Evolutionary conservation across 2,329 filamentous ascomycete species (phyloP).

Genomic region (Didymella glomerata): DNA sequence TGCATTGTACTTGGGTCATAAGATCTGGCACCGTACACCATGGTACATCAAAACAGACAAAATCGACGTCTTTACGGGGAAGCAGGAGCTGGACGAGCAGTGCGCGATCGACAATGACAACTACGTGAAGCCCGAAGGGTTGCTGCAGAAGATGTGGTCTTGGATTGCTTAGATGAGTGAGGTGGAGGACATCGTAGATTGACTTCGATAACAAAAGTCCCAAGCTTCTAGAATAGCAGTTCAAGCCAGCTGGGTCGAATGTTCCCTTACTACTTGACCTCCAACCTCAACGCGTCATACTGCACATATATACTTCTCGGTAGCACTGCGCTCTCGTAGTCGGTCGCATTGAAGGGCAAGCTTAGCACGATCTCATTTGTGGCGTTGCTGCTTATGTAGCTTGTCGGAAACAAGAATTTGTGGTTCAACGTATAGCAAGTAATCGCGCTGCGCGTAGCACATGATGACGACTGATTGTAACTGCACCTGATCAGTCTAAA

Average conservation of each 20-base stretch:
- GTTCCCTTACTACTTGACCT: conserved; percentile 52
- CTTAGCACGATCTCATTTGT: conserved; percentile 65
- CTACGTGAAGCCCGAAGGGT: neutral
- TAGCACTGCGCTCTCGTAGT: conserved; percentile 65
- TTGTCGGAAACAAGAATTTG: conserved; percentile 27
- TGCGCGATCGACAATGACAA: neutral
- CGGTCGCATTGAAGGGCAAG: conserved; percentile 66
- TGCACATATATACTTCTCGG: conserved; percentile 66
- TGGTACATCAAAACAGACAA: too few relatives aligned
- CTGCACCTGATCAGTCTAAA: neutral
- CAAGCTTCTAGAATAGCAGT: too few relatives aligned
- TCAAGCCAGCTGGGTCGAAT: too few relatives aligned
- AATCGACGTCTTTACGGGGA: too few relatives aligned
- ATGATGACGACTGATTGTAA: conserved; percentile 22
- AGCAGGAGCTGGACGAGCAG: neutral
- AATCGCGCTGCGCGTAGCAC: conserved; percentile 28
- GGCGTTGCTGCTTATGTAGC: conserved; percentile 53
- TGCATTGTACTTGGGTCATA: neutral
- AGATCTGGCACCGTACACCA: neutral
- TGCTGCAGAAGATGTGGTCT: neutral
- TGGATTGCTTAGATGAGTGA: neutral
- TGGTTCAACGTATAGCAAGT: conserved; percentile 29
- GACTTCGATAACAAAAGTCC: too few relatives aligned
- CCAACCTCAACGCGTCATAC: conserved; percentile 69
- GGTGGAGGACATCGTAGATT: too few relatives aligned